Base-by-base conservation (phyloP, 208 protist genomes). In the Herpetomonas muscarum region DNA sequence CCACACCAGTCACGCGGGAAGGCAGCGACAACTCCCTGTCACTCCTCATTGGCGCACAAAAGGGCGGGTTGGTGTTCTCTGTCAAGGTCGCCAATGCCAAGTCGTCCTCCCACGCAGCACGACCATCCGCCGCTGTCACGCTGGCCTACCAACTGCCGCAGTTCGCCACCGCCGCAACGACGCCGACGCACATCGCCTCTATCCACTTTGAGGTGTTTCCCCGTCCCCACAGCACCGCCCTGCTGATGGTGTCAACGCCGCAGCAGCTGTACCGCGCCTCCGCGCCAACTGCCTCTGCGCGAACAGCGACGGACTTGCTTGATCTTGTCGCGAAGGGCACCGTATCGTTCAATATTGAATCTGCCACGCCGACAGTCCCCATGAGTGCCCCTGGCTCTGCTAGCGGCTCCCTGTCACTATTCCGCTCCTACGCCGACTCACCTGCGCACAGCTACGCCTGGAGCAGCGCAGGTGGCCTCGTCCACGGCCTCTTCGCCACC, bases 401-500 rank as follows among this genome's bases (percentile, higher is more conserved):
- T 24, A 42, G 61, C 15, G 82, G 82, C 0, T 13, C 26, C 17
- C 47, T 92, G 39, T 45, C 37, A 21, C 52, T 92, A 21, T 88
- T 76, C 53, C 77, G 70, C n/a, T 37, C 78, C n/a, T 64, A 64
- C 22, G 13, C 36, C 17, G 36, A 1, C 1, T 36, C 64, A 31
- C 37, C 68, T 1, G 67, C 71, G 37, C 80, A 85, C 37, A 66
- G 78, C 6, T 92, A 81, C 64, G 59, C 67, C 22, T 92, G 85
- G 85, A 63, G 61, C 24, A 81, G 70, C 58, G 39, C 52, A 25
- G 52, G 55, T 13, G 75, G 80, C 50, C 25, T 87, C 17, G 67
- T 86, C 0, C 85, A 92, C 52, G 85, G 80, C 30, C 64, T 87
- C 15, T 76, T 88, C 12, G 26, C 13, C 34, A 47, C 46, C 12